phyloP scores from a whole-genome alignment of 306 rosid species.

The Glycine soja region DNA sequence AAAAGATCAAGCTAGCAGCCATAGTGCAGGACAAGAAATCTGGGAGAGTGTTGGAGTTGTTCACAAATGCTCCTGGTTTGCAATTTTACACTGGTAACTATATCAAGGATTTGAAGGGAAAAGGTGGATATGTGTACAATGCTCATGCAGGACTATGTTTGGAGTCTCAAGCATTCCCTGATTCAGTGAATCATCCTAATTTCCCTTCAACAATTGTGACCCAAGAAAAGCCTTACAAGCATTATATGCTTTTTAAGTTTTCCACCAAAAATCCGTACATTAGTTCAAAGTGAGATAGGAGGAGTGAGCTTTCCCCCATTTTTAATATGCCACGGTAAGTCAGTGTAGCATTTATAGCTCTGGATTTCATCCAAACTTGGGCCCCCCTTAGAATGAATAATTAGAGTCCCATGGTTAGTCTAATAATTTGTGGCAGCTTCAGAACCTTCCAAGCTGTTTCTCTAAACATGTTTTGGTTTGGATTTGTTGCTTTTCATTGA shows the following conservation, averaged over 20 bases:
- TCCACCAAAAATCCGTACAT: conserved; percentile 40
- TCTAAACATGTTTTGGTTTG: not conserved
- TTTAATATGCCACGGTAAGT: not conserved
- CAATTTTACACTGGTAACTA: conserved; percentile 76
- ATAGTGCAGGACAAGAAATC: conserved; percentile 66
- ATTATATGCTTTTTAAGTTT: conserved; percentile 74
- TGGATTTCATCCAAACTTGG: conserved; percentile 1
- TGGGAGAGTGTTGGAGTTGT: conserved; percentile 69
- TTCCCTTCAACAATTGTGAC: conserved; percentile 87
- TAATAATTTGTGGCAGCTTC: not conserved
- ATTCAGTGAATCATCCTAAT: conserved; percentile 80
- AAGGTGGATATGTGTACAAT: conserved; percentile 69
- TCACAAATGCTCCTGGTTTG: conserved; percentile 78
- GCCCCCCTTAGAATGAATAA: conserved; percentile 22
- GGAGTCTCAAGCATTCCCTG: conserved; percentile 89
- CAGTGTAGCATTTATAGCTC: not conserved
- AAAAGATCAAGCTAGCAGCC: conserved; percentile 57
- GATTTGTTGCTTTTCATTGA: conserved; percentile 2
- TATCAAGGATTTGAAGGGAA: conserved; percentile 69
- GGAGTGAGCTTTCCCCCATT: not conserved
- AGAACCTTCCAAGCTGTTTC: conserved; percentile 2
- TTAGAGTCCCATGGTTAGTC: not conserved
- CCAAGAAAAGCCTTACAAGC: conserved; percentile 68
- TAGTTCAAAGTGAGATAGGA: not conserved
- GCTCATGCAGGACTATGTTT: conserved; percentile 71